Evolutionary conservation across 1,139 yeast species (phyloP), one percentile per base, ranked within the genome.

Genomic region (Citeromyces hawaiiensis): DNA sequence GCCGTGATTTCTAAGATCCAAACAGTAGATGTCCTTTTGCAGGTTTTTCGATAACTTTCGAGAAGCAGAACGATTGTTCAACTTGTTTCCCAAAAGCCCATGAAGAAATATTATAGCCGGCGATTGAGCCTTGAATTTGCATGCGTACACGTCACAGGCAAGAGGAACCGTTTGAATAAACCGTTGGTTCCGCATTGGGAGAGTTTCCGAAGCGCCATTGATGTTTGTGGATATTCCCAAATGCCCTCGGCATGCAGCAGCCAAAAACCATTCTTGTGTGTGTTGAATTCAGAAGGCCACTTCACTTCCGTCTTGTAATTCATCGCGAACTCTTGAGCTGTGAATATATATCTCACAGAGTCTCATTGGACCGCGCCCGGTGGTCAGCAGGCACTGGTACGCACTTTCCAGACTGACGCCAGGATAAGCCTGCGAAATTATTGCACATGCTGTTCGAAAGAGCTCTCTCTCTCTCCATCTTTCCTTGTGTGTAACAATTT

Each of bases 1-100:
- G 2, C 98, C 98, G 54, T 88, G 96, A 59, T 91, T 88, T 46
- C 98, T 66, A 44, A 88, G 66, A 55, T 91, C 97, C 4, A 85
- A 57, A 49, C 93, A 76, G 54, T 75, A 85, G 1, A 87, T 72
- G 43, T 53, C 69, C 45, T 59, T 71, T 53, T 57, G 52, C 30
- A 68, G 43, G 7, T 44, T 40, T 35, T 54, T 54, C 35, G 37
- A 21, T 31, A 37, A 18, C 27, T 35, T 44, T 46, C 2, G 56
- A 38, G 80, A 86, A 16, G 85, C 83, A 0, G 87, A 66, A 45
- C 95, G 63, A 53, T 83, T 85, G 57, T 88, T 91, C 17, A 71
- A 52, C 50, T 76, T 82, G 41, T 83, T 77, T 1, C 98, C 98
- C 56, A 91, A 86, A 10, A 91, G 61, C 0, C 98, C 98, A 58